Percentiles rank a stretch among this genome's conserved stretches.
Evolutionary conservation across 176 grass and related monocot genomes (phyloP).

Genomic region (Oryza meridionalis): DNA sequence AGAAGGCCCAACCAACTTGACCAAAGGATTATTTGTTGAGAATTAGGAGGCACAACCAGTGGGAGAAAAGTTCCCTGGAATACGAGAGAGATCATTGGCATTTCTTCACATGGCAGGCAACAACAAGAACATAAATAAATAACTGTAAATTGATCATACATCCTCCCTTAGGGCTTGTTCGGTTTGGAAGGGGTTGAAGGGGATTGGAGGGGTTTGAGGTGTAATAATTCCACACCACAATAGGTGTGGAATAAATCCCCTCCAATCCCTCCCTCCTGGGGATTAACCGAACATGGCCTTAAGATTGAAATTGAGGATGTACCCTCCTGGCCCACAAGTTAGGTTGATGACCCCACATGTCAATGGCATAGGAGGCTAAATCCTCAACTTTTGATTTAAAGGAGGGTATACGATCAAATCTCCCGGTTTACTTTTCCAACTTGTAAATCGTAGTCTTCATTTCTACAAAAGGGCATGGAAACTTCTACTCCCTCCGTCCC

Average conservation of each 20-base stretch:
- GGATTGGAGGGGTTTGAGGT: too few species aligned
- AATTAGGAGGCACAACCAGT: slow-evolving; percentile 83
- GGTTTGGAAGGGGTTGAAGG: too few species aligned
- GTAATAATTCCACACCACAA: too few species aligned
- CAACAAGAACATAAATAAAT: slow-evolving; percentile 29
- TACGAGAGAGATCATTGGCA: slow-evolving; percentile 6
- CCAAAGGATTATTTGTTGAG: slow-evolving; percentile 83
- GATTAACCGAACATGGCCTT: neutral
- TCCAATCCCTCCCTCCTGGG: too few species aligned
- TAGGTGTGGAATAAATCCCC: too few species aligned
- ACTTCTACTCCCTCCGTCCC: neutral
- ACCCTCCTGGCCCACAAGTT: neutral
- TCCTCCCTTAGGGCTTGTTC: too few species aligned
- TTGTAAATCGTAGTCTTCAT: neutral
- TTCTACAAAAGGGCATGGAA: neutral
- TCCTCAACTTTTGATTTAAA: neutral
- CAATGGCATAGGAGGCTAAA: neutral
- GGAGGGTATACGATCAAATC: neutral
- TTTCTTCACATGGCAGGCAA: slow-evolving; percentile 26
- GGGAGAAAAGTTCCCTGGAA: slow-evolving; percentile 92
- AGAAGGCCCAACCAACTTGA: slow-evolving; percentile 80
- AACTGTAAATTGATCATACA: neutral
- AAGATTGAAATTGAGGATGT: neutral
- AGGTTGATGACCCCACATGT: neutral
- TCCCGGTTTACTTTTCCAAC: too few species aligned